phyloP scores from a whole-genome alignment of 75 land plant species.

The Pseudotsuga menziesii region DNA sequence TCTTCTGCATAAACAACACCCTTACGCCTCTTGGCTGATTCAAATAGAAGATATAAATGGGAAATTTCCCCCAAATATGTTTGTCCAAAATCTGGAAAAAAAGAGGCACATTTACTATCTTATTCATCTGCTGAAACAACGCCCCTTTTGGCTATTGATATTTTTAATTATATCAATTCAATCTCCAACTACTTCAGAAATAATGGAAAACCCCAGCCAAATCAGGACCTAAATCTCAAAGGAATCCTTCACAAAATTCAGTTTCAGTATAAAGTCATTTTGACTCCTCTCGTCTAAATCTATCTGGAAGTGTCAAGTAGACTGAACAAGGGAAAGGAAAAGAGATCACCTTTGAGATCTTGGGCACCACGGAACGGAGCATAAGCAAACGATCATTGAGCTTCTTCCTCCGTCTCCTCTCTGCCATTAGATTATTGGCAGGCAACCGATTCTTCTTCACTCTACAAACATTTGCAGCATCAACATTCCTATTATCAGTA shows the following conservation, averaged over 20 bases:
- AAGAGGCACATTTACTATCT: neutral
- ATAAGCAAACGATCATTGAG: slow-evolving; percentile 84
- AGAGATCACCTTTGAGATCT: slow-evolving; percentile 60
- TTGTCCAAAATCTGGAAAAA: neutral
- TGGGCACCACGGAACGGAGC: slow-evolving; percentile 89
- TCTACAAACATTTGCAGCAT: neutral
- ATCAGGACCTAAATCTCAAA: neutral
- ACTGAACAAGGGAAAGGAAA: neutral
- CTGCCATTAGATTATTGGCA: slow-evolving; percentile 82
- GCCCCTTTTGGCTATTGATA: neutral
- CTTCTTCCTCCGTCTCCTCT: slow-evolving; percentile 83
- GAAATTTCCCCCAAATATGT: neutral
- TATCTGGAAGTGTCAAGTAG: too few species aligned
- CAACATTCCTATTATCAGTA: neutral
- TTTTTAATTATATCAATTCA: too few species aligned
- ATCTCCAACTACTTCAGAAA: neutral
- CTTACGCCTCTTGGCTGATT: too few species aligned
- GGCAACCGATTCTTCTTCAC: slow-evolving; percentile 24
- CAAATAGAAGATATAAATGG: too few species aligned
- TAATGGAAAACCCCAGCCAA: neutral
- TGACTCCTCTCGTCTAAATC: neutral
- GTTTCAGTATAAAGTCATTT: neutral
- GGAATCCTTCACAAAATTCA: neutral
- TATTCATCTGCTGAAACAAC: neutral
- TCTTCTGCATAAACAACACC: too few species aligned